Percentiles rank a stretch among this genome's conserved stretches.
phyloP scores from a whole-genome alignment of 1,284 basidiomycete species.

The Pseudozyma sp. region DNA sequence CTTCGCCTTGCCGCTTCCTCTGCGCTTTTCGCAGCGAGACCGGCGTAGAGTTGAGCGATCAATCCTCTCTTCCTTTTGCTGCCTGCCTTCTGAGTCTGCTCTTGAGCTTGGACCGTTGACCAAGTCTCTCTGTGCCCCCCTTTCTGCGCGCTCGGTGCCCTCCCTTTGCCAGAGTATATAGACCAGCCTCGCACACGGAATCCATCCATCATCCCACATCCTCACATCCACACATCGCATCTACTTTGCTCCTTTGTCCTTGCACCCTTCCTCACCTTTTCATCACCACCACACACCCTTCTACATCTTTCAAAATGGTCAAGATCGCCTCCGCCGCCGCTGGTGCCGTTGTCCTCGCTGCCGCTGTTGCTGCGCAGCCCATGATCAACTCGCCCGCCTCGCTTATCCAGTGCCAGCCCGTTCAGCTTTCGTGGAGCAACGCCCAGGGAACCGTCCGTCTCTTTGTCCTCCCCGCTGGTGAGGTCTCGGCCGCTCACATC shows the following conservation, averaged over 20 bases:
- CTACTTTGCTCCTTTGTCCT: neutral
- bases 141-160: constrained; percentile 2
- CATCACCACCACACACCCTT: constrained; percentile 8
- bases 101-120: neutral
- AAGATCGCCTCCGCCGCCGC: constrained; percentile 49
- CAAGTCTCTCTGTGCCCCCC: neutral
- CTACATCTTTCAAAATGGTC: constrained; percentile 41
- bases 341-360: constrained; percentile 50
- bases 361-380: constrained; percentile 31
- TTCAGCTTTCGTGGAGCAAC: constrained; percentile 36
- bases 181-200: constrained; percentile 3
- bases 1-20: neutral
- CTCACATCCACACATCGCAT: neutral
- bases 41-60: constrained; percentile 19
- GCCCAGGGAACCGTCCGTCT: constrained; percentile 45
- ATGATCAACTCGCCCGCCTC: constrained; percentile 48
- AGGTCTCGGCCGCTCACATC: constrained; percentile 55
- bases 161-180: constrained; percentile 27
- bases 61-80: neutral
- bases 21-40: neutral
- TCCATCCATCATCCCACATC: constrained; percentile 10
- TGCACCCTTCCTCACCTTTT: neutral
- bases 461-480: constrained; percentile 36
- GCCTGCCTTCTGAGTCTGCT: constrained; percentile 1
- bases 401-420: constrained; percentile 46